Conservation (phyloP, 495 filamentous ascomycete species). For the Neurospora sp. region DNA sequence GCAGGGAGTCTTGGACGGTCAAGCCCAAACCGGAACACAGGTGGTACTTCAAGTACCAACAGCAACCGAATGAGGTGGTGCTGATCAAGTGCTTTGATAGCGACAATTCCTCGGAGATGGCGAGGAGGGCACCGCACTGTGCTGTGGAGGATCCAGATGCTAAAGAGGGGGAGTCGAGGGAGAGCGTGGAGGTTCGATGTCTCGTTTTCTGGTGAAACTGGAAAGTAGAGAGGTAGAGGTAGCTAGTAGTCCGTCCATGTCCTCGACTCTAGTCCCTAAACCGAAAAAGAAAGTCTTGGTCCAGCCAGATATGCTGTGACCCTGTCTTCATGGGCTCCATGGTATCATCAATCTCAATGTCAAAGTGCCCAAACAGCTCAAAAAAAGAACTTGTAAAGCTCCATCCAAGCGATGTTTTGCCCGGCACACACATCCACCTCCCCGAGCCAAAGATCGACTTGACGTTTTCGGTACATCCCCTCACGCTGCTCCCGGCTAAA, state of each 20-base stretch:
- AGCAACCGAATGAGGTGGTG: conserved; percentile 50
- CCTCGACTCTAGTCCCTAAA: background rate
- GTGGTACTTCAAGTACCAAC: conserved; percentile 74
- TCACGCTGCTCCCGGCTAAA: conserved; percentile 16
- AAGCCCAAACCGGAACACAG: conserved; percentile 44
- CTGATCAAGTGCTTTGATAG: conserved; percentile 67
- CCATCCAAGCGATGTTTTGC: conserved; percentile 25
- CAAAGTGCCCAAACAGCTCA: conserved; percentile 19
- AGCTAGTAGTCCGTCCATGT: background rate
- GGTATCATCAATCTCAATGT: background rate
- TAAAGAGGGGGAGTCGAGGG: conserved; percentile 32
- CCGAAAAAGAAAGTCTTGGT: background rate
- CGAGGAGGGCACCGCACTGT: conserved; percentile 53
- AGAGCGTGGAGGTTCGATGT: conserved; percentile 53
- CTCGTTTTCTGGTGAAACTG: conserved; percentile 18
- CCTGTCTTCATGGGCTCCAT: background rate
- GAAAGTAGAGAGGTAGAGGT: background rate
- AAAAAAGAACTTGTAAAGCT: conserved; percentile 43
- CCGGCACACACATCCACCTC: conserved; percentile 28
- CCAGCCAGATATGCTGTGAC: background rate
- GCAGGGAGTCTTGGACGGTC: conserved; percentile 61
- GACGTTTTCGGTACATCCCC: conserved; percentile 24
- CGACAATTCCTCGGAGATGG: conserved; percentile 46
- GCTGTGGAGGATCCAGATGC: conserved; percentile 50
- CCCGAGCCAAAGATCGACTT: conserved; percentile 25